Conservation (phyloP, 108 stramenopile species). For the Nitzschia sp. region DNA sequence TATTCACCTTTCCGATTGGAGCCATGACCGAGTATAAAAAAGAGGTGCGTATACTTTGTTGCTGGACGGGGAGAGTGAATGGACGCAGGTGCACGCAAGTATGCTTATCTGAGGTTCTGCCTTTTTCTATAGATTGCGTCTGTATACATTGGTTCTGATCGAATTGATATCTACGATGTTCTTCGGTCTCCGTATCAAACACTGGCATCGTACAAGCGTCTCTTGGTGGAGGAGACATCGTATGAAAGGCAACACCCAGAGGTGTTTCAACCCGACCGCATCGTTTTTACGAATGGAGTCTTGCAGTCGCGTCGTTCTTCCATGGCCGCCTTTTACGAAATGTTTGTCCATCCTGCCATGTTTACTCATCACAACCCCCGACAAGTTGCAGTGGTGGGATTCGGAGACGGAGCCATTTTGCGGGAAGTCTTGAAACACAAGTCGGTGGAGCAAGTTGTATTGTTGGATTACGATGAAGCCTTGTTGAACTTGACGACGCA, state of each 20-base stretch:
- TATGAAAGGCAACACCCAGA: conserved; percentile 40
- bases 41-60: conserved; percentile 32
- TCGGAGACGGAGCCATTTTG: conserved; percentile 81
- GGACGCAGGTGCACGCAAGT: too few relatives aligned
- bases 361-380: conserved; percentile 77
- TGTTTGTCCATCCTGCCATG: conserved; percentile 94
- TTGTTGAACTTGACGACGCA: conserved; percentile 42
- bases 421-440: conserved; percentile 87
- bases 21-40: conserved; percentile 28
- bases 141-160: conserved; percentile 50
- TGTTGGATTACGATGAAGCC: conserved; percentile 62
- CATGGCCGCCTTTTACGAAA: conserved; percentile 55
- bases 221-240: conserved; percentile 25
- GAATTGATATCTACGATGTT: conserved; percentile 66
- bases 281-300: conserved; percentile 65
- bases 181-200: conserved; percentile 28
- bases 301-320: conserved; percentile 45
- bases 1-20: conserved; percentile 37
- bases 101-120: neutral
- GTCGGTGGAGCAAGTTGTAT: conserved; percentile 66
- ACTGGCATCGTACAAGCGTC: conserved; percentile 35
- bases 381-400: conserved; percentile 75
- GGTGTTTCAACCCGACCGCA: conserved; percentile 45
- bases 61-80: neutral
- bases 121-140: conserved; percentile 34